Conservation (phyloP, 768 basidiomycete species). For the Gymnopilus junonius region DNA sequence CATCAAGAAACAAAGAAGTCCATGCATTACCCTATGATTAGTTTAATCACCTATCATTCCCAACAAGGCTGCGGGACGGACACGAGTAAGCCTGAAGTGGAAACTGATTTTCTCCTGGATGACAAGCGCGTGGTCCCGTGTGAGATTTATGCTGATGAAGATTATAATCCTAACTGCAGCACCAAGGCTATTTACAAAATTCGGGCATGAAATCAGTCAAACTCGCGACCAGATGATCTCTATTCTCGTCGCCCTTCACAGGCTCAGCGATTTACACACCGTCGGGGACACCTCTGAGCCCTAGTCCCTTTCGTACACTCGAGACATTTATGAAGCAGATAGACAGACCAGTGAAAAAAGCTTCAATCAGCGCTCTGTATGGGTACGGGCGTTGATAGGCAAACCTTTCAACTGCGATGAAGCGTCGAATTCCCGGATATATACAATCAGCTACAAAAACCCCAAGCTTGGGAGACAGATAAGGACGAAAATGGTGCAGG, state of each 20-base stretch:
- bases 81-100: constrained; percentile 13
- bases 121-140: constrained; percentile 3
- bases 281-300: neutral
- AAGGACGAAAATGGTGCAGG: neutral
- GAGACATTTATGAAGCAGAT: neutral
- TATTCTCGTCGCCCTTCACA: neutral
- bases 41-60: constrained; percentile 18
- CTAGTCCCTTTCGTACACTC: neutral
- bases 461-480: neutral
- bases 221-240: neutral
- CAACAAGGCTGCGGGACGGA: constrained; percentile 9
- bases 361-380: neutral
- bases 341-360: neutral
- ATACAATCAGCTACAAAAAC: neutral
- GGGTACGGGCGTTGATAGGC: neutral
- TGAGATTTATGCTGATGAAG: neutral
- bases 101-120: constrained; percentile 8
- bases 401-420: neutral
- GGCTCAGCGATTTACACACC: neutral
- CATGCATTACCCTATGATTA: neutral
- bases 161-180: neutral
- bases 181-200: neutral
- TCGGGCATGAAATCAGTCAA: neutral
- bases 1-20: constrained; percentile 21
- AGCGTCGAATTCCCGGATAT: neutral